phyloP scores from a whole-genome alignment of 331 rosid genomes.

The Spiraea crenata region DNA sequence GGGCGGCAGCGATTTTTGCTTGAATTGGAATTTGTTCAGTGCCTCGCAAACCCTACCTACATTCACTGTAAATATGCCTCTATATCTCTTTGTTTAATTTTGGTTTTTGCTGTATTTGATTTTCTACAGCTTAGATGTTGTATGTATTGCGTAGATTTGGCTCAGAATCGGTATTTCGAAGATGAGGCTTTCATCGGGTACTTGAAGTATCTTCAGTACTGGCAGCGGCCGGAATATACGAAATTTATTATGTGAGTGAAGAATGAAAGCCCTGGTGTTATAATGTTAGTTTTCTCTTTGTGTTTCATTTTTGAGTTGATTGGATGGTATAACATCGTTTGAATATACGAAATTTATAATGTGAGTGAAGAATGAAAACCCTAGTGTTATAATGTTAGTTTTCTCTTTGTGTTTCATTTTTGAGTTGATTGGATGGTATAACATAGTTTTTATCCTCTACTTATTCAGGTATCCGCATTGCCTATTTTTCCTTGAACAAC shows the following conservation, averaged over 20 bases:
- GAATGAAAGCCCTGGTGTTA: no score
- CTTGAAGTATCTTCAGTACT: constrained; percentile 89
- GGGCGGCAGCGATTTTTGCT: constrained; percentile 87
- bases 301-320: background rate
- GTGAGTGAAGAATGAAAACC: constrained; percentile 38
- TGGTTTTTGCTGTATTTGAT: background rate
- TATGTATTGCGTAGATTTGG: constrained; percentile 60
- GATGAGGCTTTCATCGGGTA: constrained; percentile 96
- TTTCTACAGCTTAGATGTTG: constrained; percentile 17
- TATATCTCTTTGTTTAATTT: no score
- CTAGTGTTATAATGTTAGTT: no score
- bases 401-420: background rate
- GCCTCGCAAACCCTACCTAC: constrained; percentile 88
- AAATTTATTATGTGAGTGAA: constrained; percentile 78
- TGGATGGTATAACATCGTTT: background rate
- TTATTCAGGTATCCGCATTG: constrained; percentile 89
- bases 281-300: no score
- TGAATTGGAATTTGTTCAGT: constrained; percentile 87
- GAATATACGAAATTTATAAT: constrained; percentile 78
- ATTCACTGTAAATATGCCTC: constrained; percentile 47
- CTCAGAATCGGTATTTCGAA: constrained; percentile 90
- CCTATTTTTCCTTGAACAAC: constrained; percentile 88
- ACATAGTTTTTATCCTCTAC: background rate
- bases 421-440: background rate
- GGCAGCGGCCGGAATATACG: constrained; percentile 86